Base-by-base conservation (phyloP, 2,329 filamentous ascomycete genomes). In the Aspergillus chevalieri region DNA sequence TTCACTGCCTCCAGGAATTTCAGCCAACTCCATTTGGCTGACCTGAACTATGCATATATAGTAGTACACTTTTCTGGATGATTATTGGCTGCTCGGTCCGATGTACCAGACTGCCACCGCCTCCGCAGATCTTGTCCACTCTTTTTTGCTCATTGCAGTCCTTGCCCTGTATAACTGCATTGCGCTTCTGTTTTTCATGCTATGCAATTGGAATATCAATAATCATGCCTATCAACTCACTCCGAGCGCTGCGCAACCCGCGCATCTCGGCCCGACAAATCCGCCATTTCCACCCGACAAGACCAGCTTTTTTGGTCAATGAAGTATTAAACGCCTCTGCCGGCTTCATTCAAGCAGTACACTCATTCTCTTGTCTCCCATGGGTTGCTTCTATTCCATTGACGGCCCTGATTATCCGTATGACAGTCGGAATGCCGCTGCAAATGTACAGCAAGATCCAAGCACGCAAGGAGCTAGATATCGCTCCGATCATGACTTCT, bases 321-420 rank as follows among this genome's bases (percentile, higher is more conserved):
- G 63, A 71, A 47, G 57, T 72, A 38, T 57, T 79, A 43, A 63
- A 68, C 41, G 58, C 68, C 26, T 72, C 77, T 2, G 73, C 78
- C 54, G 63, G 65, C 45, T 59, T 77, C 50, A 68, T 81, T 47
- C 67, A 75, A 48, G 57, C 68, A 22, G 57, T 89, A 67, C 78
- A 83, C 59, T 62, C 62, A 19, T 9, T 69, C 38, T 73, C 70
- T 14, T 67, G 71, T 41, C 66, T 82, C 2, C 71, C 79, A 48
- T 84, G 80, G 80, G 75, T 66, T 6, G 67, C 71, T 10, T 75
- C 77, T 17, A 74, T 84, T 39, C 80, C 80, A 4, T 63, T 81
- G 47, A 72, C 78, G 3, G 80, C 80, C 3, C 58, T 82, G 38
- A 45, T 76, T 14, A 68, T 81, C 2, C 77, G 80, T 44, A 68